These are phyloP conservation scores for Cryphonectria naterciae DNA, from an alignment of 2,329 filamentous ascomycete genomes.

Conservation along the genomic window DNA sequence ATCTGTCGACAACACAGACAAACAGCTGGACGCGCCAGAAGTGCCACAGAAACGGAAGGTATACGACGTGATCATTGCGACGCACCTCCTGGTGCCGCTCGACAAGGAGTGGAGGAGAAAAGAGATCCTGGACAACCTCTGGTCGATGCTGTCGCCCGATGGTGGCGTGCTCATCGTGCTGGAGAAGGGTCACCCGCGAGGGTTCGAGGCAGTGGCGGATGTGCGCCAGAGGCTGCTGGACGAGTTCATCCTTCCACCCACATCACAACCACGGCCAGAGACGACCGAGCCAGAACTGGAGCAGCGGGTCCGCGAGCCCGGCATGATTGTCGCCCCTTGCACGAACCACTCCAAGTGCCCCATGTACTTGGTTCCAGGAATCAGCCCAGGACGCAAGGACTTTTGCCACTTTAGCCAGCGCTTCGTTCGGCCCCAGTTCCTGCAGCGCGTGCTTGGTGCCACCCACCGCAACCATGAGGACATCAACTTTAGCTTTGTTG, in stretches of 20 bases:
- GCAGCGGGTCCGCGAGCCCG: conserved; percentile 56
- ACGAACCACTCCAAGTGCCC: conserved; percentile 89
- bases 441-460: conserved; percentile 75
- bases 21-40: conserved; percentile 61
- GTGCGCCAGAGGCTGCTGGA: conserved; percentile 80
- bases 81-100: conserved; percentile 78
- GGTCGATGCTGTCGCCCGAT: conserved; percentile 80
- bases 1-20: conserved; percentile 60
- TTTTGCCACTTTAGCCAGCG: conserved; percentile 91
- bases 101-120: conserved; percentile 78
- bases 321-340: conserved; percentile 74
- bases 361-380: conserved; percentile 78
- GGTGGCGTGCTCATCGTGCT: conserved; percentile 86
- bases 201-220: conserved; percentile 89
- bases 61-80: conserved; percentile 89
- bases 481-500: conserved; percentile 86
- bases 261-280: conserved; percentile 41
- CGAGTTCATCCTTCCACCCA: conserved; percentile 71
- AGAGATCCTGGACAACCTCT: conserved; percentile 82
- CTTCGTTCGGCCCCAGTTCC: conserved; percentile 80
- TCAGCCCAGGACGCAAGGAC: conserved; percentile 77
- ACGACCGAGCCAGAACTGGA: conserved; percentile 46
- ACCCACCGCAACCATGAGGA: conserved; percentile 83
- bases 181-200: conserved; percentile 88
- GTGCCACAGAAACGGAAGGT: conserved; percentile 68